Evolutionary conservation across 352 stramenopile species (phyloP).

Genomic region (Globisporangium paroecandrum): DNA sequence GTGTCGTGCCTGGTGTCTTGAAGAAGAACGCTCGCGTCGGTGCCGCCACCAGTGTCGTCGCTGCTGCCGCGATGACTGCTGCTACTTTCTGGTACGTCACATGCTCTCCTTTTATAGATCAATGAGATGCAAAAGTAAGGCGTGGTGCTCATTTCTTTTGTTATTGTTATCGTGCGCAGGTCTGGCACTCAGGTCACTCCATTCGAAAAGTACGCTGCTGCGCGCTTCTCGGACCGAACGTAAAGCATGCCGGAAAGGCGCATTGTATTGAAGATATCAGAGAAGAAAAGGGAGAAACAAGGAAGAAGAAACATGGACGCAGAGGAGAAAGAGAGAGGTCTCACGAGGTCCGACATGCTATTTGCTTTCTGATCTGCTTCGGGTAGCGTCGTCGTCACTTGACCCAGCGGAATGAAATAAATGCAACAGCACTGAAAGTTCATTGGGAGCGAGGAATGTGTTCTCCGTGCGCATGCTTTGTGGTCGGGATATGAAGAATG

Average conservation of each 20-base stretch:
- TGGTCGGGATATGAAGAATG: neutral
- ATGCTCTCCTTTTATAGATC: neutral
- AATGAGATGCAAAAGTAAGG: neutral
- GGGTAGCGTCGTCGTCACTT: constrained; percentile 3
- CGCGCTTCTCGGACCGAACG: constrained; percentile 41
- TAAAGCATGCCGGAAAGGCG: constrained; percentile 25
- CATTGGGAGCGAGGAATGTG: neutral
- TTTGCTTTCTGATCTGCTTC: neutral
- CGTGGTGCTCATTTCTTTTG: neutral
- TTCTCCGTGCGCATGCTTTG: neutral
- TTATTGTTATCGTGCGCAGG: constrained; percentile 23
- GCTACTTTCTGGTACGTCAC: constrained; percentile 62
- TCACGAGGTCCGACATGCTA: neutral
- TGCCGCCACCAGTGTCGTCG: constrained; percentile 41
- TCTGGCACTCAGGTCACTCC: constrained; percentile 36
- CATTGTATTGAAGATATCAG: constrained; percentile 14
- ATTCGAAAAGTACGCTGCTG: constrained; percentile 70
- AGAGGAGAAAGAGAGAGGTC: neutral
- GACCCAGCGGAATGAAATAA: constrained; percentile 6
- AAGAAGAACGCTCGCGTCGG: constrained; percentile 74
- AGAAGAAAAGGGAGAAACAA: neutral
- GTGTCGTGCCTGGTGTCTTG: constrained; percentile 66
- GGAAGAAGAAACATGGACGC: neutral
- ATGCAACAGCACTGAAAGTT: neutral
- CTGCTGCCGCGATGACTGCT: constrained; percentile 44